Conservation (phyloP, 345 rosid species). For the Sisymbrium altissimum region DNA sequence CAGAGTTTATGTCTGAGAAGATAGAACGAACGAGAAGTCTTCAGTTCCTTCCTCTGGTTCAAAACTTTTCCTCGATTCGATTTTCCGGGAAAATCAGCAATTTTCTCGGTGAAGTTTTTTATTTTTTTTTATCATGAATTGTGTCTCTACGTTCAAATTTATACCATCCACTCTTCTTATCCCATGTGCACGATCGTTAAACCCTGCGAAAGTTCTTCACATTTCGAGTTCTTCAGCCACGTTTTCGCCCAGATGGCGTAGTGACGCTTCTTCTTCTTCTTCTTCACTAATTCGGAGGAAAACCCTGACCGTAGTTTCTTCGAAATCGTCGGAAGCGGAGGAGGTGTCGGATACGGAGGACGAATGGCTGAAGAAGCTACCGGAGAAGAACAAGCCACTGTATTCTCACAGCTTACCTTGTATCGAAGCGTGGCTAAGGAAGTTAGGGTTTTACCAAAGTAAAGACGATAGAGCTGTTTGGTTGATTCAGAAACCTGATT, state of each 20-base stretch:
- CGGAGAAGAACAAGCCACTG: constrained; percentile 77
- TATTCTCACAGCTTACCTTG: constrained; percentile 94
- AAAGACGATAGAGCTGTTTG: constrained; percentile 76
- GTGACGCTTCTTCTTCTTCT: constrained; percentile 12
- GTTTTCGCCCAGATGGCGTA: constrained; percentile 24
- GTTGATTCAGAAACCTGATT: constrained; percentile 72
- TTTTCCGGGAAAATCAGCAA: not conserved
- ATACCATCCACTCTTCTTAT: constrained; percentile 1
- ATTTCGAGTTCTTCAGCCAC: constrained; percentile 16
- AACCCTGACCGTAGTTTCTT: constrained; percentile 26
- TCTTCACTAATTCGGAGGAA: constrained; percentile 20
- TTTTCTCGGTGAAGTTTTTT: not conserved
- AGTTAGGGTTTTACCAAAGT: constrained; percentile 69
- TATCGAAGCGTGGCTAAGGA: constrained; percentile 82
- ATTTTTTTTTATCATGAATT: constrained; percentile 40
- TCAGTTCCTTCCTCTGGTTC: constrained; percentile 2
- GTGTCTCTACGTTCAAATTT: constrained; percentile 35
- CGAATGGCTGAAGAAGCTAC: constrained; percentile 78
- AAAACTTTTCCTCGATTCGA: not conserved
- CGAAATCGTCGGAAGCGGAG: constrained; percentile 63
- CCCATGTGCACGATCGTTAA: not conserved
- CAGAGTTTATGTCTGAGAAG: not conserved
- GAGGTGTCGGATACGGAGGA: constrained; percentile 54
- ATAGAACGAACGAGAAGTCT: constrained; percentile 10
- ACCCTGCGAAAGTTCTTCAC: constrained; percentile 20